These are phyloP conservation scores for Ceratocystiopsis brevicomis DNA, from an alignment of 2,329 filamentous ascomycete genomes.

Conservation along the genomic window DNA sequence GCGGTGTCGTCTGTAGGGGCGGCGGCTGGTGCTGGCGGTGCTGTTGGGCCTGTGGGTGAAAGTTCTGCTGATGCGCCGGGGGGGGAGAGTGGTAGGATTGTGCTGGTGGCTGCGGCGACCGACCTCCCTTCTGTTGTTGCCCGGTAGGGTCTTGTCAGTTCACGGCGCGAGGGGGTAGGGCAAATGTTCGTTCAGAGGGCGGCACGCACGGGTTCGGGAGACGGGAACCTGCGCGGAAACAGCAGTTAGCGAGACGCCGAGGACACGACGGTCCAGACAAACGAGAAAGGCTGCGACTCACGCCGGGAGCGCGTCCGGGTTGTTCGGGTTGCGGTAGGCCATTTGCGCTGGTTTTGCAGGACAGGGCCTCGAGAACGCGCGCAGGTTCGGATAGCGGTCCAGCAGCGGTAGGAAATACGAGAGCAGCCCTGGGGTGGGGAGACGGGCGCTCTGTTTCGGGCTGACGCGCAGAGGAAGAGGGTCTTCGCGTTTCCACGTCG, in stretches of 20 bases:
- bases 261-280: neutral
- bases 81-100: slow-evolving; percentile 7
- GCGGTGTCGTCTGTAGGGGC: slow-evolving; percentile 8
- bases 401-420: too few species aligned
- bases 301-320: slow-evolving; percentile 88
- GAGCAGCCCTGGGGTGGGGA: too few species aligned
- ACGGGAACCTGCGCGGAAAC: neutral
- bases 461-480: too few species aligned
- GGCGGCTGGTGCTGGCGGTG: slow-evolving; percentile 1
- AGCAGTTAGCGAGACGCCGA: neutral
- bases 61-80: slow-evolving; percentile 7
- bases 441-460: too few species aligned
- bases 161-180: neutral
- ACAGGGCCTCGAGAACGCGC: too few species aligned
- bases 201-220: neutral
- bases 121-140: slow-evolving; percentile 18
- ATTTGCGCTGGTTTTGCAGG: too few species aligned
- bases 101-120: slow-evolving; percentile 8
- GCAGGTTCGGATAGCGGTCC: too few species aligned
- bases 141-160: slow-evolving; percentile 1
- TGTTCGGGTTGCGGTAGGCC: slow-evolving; percentile 53
- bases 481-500: too few species aligned
- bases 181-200: neutral
- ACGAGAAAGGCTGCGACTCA: slow-evolving; percentile 24
- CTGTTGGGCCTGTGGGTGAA: slow-evolving; percentile 22